Evolutionary conservation across 345 rosid species (phyloP).

Genomic region (Cardamine resedifolia): DNA sequence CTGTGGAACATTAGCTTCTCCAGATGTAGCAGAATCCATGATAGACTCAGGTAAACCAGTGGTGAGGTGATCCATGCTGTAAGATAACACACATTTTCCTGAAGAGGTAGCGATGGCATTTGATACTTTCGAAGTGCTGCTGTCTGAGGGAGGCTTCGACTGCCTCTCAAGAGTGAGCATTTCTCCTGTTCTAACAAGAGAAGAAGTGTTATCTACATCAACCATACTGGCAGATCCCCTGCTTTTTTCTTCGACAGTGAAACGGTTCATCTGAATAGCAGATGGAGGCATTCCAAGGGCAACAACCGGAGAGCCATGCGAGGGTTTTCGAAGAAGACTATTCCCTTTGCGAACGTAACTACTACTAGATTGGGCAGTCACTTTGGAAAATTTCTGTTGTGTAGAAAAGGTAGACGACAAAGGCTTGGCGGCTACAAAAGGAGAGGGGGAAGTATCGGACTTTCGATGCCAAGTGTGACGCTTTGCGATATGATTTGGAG

Average conservation of each 20-base stretch:
- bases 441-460: conserved; percentile 38
- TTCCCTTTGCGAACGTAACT: conserved; percentile 89
- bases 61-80: conserved; percentile 44
- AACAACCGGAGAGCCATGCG: conserved; percentile 42
- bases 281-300: conserved; percentile 45
- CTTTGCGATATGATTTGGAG: conserved; percentile 50
- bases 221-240: conserved; percentile 41
- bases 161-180: conserved; percentile 53
- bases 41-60: conserved; percentile 43
- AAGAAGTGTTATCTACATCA: conserved; percentile 39
- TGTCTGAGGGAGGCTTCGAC: conserved; percentile 50
- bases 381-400: conserved; percentile 44
- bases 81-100: conserved; percentile 41
- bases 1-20: conserved; percentile 44
- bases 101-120: conserved; percentile 36
- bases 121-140: conserved; percentile 45
- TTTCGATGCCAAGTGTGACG: conserved; percentile 80
- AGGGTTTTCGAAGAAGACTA: conserved; percentile 82
- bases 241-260: conserved; percentile 45
- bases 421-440: conserved; percentile 46
- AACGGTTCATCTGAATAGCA: conserved; percentile 44
- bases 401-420: conserved; percentile 40
- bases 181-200: conserved; percentile 41
- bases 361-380: conserved; percentile 34
- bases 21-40: conserved; percentile 43